These are phyloP conservation scores for Ustulina deusta DNA, from an alignment of 2,329 filamentous ascomycete genomes.

Conservation along the genomic window DNA sequence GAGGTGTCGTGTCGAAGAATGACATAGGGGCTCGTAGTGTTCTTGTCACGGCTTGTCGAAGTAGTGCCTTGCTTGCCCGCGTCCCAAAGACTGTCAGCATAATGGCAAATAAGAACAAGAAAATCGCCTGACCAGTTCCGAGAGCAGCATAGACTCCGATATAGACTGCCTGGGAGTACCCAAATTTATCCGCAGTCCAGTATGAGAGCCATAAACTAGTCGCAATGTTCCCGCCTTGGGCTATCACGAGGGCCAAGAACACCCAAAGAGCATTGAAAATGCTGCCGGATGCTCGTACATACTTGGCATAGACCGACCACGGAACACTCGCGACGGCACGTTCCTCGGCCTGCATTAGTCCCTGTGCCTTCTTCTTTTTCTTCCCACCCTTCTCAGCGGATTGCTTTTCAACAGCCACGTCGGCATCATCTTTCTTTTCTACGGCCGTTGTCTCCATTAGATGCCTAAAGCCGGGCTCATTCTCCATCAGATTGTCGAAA, in stretches of 20 bases:
- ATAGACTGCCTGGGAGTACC: conserved; percentile 75
- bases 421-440: conserved; percentile 69
- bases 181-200: conserved; percentile 87
- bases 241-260: conserved; percentile 71
- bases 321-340: conserved; percentile 81
- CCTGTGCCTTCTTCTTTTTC: conserved; percentile 69
- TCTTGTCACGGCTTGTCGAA: conserved; percentile 81
- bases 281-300: conserved; percentile 79
- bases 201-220: conserved; percentile 94
- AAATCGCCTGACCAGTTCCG: conserved; percentile 75
- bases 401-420: conserved; percentile 60
- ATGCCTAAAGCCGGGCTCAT: conserved; percentile 81
- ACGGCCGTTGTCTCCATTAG: conserved; percentile 88
- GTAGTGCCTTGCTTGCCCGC: conserved; percentile 82
- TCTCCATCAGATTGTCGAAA: conserved; percentile 85
- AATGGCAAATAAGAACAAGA: conserved; percentile 86
- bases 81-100: conserved; percentile 83
- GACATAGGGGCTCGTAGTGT: conserved; percentile 82
- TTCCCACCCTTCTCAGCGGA: conserved; percentile 62
- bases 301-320: conserved; percentile 83
- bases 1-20: conserved; percentile 96
- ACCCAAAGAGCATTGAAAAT: conserved; percentile 76
- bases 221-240: conserved; percentile 86
- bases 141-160: conserved; percentile 79
- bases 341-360: conserved; percentile 77